These are phyloP conservation scores for Zymoseptoria pseudotritici DNA, from an alignment of 2,329 filamentous ascomycete species.

Conservation along the genomic window DNA sequence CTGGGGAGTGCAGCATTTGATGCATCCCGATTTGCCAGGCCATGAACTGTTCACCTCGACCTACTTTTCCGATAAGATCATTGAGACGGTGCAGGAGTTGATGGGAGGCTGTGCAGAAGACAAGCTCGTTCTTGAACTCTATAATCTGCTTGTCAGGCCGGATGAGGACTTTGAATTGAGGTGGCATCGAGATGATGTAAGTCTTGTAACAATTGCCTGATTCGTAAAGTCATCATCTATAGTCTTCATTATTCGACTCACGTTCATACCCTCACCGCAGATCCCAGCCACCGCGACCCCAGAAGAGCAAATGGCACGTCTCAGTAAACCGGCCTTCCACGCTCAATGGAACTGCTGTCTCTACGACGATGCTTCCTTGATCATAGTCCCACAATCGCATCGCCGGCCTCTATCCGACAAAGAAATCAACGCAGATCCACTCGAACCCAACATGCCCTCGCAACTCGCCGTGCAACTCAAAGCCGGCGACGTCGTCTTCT, in stretches of 20 bases:
- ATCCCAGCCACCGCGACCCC: constrained; percentile 40
- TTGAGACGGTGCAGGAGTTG: constrained; percentile 57
- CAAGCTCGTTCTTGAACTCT: constrained; percentile 75
- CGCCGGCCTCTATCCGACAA: constrained; percentile 57
- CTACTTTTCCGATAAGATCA: constrained; percentile 63
- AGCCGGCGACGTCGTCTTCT: constrained; percentile 75
- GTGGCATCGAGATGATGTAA: constrained; percentile 81
- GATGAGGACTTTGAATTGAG: constrained; percentile 62
- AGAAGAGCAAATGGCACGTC: constrained; percentile 59
- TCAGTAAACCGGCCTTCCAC: constrained; percentile 58
- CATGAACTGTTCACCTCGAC: constrained; percentile 53
- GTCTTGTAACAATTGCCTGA: constrained; percentile 35
- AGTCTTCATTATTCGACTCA: background rate
- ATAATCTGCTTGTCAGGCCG: constrained; percentile 74
- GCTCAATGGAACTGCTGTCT: constrained; percentile 83
- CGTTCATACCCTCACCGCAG: background rate
- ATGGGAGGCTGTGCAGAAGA: constrained; percentile 42
- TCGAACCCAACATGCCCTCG: constrained; percentile 51
- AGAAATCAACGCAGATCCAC: constrained; percentile 61
- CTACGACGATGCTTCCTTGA: constrained; percentile 62
- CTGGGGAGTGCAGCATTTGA: constrained; percentile 81
- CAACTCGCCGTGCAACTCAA: constrained; percentile 59
- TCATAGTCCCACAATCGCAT: constrained; percentile 73
- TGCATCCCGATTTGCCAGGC: constrained; percentile 63
- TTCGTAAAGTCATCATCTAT: background rate